Conservation (phyloP, 495 filamentous ascomycete species). For the Pyronema omphalodes region DNA sequence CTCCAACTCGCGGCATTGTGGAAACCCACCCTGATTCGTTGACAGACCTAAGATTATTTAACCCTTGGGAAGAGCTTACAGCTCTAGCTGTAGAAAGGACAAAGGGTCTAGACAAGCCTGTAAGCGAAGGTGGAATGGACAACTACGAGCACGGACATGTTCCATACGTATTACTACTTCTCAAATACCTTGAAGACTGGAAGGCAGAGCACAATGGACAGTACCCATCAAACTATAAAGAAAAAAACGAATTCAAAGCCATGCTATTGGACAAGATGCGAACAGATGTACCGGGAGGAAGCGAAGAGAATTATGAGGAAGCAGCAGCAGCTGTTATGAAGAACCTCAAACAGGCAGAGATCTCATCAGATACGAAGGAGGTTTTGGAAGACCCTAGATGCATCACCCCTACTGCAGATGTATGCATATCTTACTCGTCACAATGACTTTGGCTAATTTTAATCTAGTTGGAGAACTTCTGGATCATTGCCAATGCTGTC, state of each 20-base stretch:
- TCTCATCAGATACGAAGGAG: conserved; percentile 50
- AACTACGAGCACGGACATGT: conserved; percentile 84
- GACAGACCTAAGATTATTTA: conserved; percentile 67
- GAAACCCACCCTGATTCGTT: conserved; percentile 89
- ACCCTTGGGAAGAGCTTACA: conserved; percentile 71
- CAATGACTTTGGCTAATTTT: neutral
- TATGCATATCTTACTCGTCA: conserved; percentile 6
- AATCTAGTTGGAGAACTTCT: conserved; percentile 42
- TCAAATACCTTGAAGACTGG: conserved; percentile 79
- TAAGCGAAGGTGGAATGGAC: conserved; percentile 30
- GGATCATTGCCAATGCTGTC: conserved; percentile 75
- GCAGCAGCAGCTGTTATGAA: conserved; percentile 75
- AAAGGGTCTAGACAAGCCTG: conserved; percentile 37
- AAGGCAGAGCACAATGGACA: conserved; percentile 50
- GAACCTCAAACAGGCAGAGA: conserved; percentile 45
- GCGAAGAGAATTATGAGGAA: conserved; percentile 95
- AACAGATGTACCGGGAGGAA: conserved; percentile 61
- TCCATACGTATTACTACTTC: conserved; percentile 66
- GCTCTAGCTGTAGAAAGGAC: conserved; percentile 44
- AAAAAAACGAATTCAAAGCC: conserved; percentile 67
- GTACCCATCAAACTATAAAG: conserved; percentile 54
- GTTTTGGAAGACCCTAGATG: conserved; percentile 55
- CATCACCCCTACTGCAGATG: conserved; percentile 27
- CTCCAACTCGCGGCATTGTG: conserved; percentile 58
- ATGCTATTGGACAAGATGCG: conserved; percentile 48